Conservation (phyloP, 441 rosid genomes). For the Viola pubescens region DNA sequence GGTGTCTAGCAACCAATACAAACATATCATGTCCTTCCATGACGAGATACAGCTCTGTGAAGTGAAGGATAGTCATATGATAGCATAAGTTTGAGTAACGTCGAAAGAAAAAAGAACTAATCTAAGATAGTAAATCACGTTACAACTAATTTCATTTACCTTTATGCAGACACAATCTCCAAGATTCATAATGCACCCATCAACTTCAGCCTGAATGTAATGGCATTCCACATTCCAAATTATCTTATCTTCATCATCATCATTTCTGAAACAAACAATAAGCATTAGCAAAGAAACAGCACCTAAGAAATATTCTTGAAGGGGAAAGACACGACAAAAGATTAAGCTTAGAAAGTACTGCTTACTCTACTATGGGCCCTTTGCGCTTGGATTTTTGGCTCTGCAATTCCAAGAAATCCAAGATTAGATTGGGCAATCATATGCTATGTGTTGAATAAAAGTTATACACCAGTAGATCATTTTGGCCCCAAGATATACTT, state of each 20-base stretch:
- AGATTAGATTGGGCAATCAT: neutral
- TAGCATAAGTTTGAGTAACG: neutral
- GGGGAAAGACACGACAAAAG: conserved; percentile 13
- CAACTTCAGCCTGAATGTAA: conserved; percentile 61
- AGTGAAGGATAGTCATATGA: neutral
- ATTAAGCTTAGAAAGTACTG: conserved; percentile 14
- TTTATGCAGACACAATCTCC: conserved; percentile 70
- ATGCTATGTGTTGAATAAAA: neutral
- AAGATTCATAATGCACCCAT: conserved; percentile 40
- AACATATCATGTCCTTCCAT: neutral
- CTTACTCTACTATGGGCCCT: conserved; percentile 1
- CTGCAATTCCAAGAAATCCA: neutral
- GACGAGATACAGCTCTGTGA: neutral
- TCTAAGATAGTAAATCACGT: neutral
- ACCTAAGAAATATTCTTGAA: conserved; percentile 7
- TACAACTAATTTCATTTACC: conserved; percentile 35
- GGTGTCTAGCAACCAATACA: neutral
- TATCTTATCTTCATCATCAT: conserved; percentile 74
- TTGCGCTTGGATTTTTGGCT: neutral
- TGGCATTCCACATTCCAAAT: conserved; percentile 80
- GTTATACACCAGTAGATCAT: neutral
- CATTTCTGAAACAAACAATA: conserved; percentile 25
- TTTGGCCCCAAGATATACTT: neutral
- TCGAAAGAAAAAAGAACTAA: neutral
- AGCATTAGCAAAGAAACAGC: conserved; percentile 15